Conservation (phyloP, 2,329 filamentous ascomycete genomes). For the Claviceps purpurea region DNA sequence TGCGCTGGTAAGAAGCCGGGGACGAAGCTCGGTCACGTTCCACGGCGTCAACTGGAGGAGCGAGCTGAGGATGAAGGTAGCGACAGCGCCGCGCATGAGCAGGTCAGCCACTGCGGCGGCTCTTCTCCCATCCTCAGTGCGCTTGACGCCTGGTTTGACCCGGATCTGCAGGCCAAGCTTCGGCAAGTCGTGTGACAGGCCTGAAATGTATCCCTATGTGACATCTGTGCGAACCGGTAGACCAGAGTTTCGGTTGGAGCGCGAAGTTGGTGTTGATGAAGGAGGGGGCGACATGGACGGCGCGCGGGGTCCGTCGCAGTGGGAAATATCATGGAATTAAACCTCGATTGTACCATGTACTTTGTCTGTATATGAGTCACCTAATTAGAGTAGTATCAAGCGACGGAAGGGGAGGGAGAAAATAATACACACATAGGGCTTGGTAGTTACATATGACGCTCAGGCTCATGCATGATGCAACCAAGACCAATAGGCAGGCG, state of each 20-base stretch:
- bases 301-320: too few relatives aligned
- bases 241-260: not conserved
- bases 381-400: too few relatives aligned
- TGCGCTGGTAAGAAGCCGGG: constrained; percentile 19
- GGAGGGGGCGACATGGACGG: too few relatives aligned
- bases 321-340: too few relatives aligned
- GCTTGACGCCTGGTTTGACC: not conserved
- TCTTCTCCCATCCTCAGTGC: not conserved
- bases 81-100: not conserved
- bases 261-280: not conserved
- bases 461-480: not conserved
- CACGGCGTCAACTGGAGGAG: not conserved
- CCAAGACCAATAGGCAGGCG: not conserved
- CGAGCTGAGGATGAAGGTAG: too few relatives aligned
- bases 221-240: not conserved
- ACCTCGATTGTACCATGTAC: too few relatives aligned
- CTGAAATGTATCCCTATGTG: not conserved
- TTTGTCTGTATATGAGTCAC: too few relatives aligned
- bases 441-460: too few relatives aligned
- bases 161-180: not conserved
- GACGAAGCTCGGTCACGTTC: not conserved
- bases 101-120: not conserved
- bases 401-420: too few relatives aligned
- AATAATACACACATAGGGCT: too few relatives aligned
- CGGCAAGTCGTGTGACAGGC: not conserved